phyloP scores from a whole-genome alignment of 129 eudicot genomes.

The Deinandra increscens region DNA sequence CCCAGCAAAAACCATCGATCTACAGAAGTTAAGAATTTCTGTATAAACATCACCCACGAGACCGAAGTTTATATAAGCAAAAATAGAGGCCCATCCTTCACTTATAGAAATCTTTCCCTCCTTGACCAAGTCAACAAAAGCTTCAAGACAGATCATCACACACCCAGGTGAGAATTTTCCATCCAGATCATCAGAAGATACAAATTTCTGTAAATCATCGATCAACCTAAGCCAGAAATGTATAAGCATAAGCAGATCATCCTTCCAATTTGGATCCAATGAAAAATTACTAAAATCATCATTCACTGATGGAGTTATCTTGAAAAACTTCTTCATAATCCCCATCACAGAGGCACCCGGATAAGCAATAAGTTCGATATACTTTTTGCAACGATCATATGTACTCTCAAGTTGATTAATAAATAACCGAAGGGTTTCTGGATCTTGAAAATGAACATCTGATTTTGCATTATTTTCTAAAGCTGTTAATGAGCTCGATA shows the following conservation, averaged over 20 bases:
- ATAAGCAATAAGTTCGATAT: constrained; percentile 47
- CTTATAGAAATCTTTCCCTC: constrained; percentile 44
- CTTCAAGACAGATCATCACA: constrained; percentile 50
- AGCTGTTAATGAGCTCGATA: constrained; percentile 45
- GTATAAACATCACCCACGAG: constrained; percentile 38
- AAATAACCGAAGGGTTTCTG: constrained; percentile 55
- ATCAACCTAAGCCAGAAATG: constrained; percentile 67
- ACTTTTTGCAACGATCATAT: constrained; percentile 56
- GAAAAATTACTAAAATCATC: constrained; percentile 30
- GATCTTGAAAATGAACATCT: constrained; percentile 41
- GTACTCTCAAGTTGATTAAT: constrained; percentile 64
- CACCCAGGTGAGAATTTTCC: constrained; percentile 45
- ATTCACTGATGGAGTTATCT: constrained; percentile 46
- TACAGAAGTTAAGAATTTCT: constrained; percentile 56
- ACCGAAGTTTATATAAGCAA: constrained; percentile 41
- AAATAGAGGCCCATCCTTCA: constrained; percentile 71
- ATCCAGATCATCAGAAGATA: constrained; percentile 32
- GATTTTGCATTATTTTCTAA: constrained; percentile 57
- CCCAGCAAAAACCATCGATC: constrained; percentile 75
- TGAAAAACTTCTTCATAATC: constrained; percentile 57
- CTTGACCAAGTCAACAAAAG: constrained; percentile 53
- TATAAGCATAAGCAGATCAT: constrained; percentile 59
- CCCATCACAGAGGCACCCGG: constrained; percentile 43
- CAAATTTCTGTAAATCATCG: constrained; percentile 51
- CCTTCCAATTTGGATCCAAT: constrained; percentile 53